Percentiles rank a stretch among this genome's conserved stretches.
These are phyloP conservation scores for Saccharomycopsis malanga DNA, from an alignment of 805 yeast genomes.

Conservation along the genomic window DNA sequence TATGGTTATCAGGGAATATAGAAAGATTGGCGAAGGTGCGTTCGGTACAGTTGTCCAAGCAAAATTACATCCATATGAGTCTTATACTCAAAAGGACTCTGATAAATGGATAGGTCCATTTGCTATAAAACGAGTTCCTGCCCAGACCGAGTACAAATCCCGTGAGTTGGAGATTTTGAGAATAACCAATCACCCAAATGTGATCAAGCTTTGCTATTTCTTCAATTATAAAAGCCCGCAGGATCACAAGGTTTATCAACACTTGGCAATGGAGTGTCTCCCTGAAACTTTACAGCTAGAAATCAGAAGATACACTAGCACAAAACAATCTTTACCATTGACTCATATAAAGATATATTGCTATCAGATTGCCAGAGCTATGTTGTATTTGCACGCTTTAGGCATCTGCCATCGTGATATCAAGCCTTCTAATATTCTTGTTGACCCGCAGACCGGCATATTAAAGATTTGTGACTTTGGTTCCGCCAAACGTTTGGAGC, in stretches of 20 bases:
- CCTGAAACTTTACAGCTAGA: constrained; percentile 77
- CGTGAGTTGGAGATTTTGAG: constrained; percentile 74
- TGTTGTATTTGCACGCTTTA: constrained; percentile 73
- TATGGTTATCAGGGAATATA: constrained; percentile 66
- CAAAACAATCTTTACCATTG: constrained; percentile 56
- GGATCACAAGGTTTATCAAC: constrained; percentile 66
- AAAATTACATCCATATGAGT: constrained; percentile 37
- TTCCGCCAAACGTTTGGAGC: constrained; percentile 71
- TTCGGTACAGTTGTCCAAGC: constrained; percentile 83
- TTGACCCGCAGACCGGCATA: constrained; percentile 59
- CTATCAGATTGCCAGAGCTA: constrained; percentile 75
- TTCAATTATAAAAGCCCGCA: constrained; percentile 59
- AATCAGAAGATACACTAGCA: constrained; percentile 55
- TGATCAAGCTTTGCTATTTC: constrained; percentile 60
- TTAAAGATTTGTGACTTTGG: constrained; percentile 83
- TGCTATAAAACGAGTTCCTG: constrained; percentile 80
- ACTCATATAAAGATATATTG: constrained; percentile 71
- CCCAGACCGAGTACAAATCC: constrained; percentile 79
- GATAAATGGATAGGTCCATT: constrained; percentile 65
- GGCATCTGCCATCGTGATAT: constrained; percentile 81
- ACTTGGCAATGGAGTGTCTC: constrained; percentile 79
- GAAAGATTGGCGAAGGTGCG: constrained; percentile 79
- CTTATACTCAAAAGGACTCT: constrained; percentile 16
- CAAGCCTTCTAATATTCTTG: constrained; percentile 74
- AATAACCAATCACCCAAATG: constrained; percentile 73